Evolutionary conservation across 2,329 filamentous ascomycete species (phyloP).

Genomic region (Colletotrichum brevisporum): DNA sequence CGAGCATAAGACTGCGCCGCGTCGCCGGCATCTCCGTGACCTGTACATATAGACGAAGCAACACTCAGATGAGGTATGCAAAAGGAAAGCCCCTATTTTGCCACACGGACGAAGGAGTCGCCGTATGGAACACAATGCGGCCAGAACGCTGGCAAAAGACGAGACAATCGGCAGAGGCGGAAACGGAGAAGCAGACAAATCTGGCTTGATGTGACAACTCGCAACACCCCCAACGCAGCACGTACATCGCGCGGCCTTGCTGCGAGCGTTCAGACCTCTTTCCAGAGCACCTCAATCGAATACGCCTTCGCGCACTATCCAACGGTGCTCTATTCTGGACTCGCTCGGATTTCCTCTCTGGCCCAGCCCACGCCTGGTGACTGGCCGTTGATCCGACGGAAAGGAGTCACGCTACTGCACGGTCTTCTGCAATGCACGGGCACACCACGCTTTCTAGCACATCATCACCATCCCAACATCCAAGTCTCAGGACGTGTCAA

Average conservation of each 20-base stretch:
- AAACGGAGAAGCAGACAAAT: conserved; percentile 28
- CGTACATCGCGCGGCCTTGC: neutral
- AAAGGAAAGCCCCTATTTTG: neutral
- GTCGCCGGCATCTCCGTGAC: conserved; percentile 21
- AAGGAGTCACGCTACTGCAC: conserved; percentile 24
- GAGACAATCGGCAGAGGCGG: conserved; percentile 17
- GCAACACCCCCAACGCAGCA: conserved; percentile 3
- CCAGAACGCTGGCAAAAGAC: conserved; percentile 13
- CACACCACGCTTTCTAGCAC: conserved; percentile 14
- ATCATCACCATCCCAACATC: conserved; percentile 17
- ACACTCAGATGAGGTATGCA: conserved; percentile 5
- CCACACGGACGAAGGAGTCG: conserved; percentile 12
- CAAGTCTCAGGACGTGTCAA: neutral
- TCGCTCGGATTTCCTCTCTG: conserved; percentile 9
- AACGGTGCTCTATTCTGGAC: conserved; percentile 2
- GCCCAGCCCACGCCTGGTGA: neutral
- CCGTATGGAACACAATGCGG: conserved; percentile 4
- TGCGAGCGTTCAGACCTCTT: conserved; percentile 18
- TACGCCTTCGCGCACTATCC: neutral
- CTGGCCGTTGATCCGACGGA: conserved; percentile 22
- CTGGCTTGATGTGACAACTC: conserved; percentile 33
- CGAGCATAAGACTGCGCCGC: conserved; percentile 12
- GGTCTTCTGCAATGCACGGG: conserved; percentile 25
- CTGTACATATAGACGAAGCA: neutral
- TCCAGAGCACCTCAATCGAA: conserved; percentile 11